Evolutionary conservation across 2,329 filamentous ascomycete genomes (phyloP), one percentile per base, ranked within the genome.

Genomic region (Corynespora cassiicola): DNA sequence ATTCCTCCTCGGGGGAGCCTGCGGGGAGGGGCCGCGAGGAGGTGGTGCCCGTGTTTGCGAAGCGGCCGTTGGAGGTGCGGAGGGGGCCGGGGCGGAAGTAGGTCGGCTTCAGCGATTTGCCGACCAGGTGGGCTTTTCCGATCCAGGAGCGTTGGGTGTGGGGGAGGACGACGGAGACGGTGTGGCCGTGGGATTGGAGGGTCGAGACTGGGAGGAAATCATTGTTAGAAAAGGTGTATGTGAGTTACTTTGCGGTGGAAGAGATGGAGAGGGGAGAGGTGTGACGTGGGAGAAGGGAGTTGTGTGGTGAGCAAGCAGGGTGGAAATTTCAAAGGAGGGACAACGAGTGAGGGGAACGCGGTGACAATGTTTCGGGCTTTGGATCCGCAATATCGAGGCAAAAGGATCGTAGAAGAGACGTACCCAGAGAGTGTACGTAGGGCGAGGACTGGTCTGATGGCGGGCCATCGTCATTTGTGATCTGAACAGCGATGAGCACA

Each of bases 61-160:
- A 51, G 39, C 56, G 51, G 36, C 62, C 63, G 43, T 62, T 57
- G 29, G 50, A 54, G 7, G 47, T 61, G 5, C 83, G 71, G 1
- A 85, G 71, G 2, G 78, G 80, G 9, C 77, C 78, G 0, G 83
- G 83, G 1, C 86, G 86, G 74, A 90, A 96, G 75, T 95, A 96
- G 18, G 82, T 78, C 7, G 90, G 90, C 65, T 86, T 89, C 46
- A 95, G 81, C 7, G 88, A 87, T 66, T 92, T 86, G 39, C 91
- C 91, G 58, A 97, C 90, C 61, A 97, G 88, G 70, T 97, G 94
- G 3, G 94, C 94, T 76, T 99, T 99, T 57, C 91, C 91, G 60
- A 99, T 97, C 94, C 94, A 99, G 39, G 90, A 96, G 47, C 92
- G 85, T 72, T 99, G 94, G 6, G 85, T 86, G 67, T 96, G 83